Conservation (phyloP, 495 filamentous ascomycete genomes). For the Hypoxylon perforatum region DNA sequence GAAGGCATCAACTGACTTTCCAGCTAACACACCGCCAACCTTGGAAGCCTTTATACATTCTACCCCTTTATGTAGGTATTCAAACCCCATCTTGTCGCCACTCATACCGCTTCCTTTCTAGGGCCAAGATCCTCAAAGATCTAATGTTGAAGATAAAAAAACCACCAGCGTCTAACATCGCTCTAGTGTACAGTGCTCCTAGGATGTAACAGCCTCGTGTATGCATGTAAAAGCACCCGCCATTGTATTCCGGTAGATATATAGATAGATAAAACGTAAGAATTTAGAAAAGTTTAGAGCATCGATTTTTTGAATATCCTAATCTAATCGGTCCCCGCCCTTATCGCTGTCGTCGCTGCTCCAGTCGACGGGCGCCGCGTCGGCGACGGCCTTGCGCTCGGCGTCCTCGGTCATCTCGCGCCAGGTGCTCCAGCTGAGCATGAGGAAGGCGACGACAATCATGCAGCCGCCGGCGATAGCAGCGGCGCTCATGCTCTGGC, state of each 20-base stretch:
- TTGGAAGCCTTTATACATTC: not conserved
- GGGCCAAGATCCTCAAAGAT: slow-evolving; percentile 12
- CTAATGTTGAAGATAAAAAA: slow-evolving; percentile 5
- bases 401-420: slow-evolving; percentile 89
- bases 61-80: no score
- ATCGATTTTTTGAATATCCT: not conserved
- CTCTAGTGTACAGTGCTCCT: slow-evolving; percentile 1
- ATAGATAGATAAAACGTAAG: not conserved
- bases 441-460: slow-evolving; percentile 85
- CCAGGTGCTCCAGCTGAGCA: slow-evolving; percentile 92
- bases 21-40: not conserved
- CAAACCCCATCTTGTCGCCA: not conserved
- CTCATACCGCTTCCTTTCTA: not conserved
- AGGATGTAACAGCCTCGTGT: not conserved
- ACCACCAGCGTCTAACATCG: slow-evolving; percentile 16
- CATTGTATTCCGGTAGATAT: not conserved
- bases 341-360: slow-evolving; percentile 44
- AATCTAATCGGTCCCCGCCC: slow-evolving; percentile 29
- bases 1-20: not conserved
- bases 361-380: slow-evolving; percentile 28
- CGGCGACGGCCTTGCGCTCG: slow-evolving; percentile 39
- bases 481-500: slow-evolving; percentile 75
- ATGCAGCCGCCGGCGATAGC: slow-evolving; percentile 84
- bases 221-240: not conserved
- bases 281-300: not conserved